Evolutionary conservation across 495 filamentous ascomycete genomes (phyloP).

Genomic region (Lophium mytilinum): DNA sequence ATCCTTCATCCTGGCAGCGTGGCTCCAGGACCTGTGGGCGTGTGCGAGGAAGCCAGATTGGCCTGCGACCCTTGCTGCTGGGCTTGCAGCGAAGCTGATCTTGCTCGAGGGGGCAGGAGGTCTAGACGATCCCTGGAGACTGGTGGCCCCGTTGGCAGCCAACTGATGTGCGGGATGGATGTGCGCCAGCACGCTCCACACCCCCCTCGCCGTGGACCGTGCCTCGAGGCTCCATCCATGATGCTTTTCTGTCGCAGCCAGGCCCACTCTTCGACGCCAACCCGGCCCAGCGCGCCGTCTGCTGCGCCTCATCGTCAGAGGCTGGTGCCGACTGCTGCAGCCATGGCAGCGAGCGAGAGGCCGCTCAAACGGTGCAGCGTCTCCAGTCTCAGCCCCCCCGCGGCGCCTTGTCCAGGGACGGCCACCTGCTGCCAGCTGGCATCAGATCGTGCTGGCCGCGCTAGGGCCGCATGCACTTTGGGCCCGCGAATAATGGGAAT

Average conservation of each 20-base stretch:
- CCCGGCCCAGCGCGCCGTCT: background rate
- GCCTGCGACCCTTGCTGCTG: constrained; percentile 13
- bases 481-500: no score
- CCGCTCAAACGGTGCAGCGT: no score
- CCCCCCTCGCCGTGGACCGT: background rate
- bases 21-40: background rate
- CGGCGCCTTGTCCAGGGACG: no score
- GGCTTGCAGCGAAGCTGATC: constrained; percentile 20
- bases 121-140: constrained; percentile 18
- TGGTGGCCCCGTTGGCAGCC: constrained; percentile 20
- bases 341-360: background rate
- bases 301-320: constrained; percentile 18
- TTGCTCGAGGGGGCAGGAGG: constrained; percentile 24
- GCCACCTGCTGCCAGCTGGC: no score
- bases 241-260: background rate
- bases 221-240: background rate
- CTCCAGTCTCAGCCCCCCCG: no score
- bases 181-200: background rate
- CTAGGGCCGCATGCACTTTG: no score
- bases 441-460: no score
- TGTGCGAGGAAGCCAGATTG: background rate
- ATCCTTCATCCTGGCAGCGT: background rate
- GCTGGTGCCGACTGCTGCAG: constrained; percentile 1
- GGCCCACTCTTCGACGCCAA: background rate
- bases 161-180: constrained; percentile 28